Evolutionary conservation across 805 yeast species (phyloP).

Genomic region (Priceomyces castillae): DNA sequence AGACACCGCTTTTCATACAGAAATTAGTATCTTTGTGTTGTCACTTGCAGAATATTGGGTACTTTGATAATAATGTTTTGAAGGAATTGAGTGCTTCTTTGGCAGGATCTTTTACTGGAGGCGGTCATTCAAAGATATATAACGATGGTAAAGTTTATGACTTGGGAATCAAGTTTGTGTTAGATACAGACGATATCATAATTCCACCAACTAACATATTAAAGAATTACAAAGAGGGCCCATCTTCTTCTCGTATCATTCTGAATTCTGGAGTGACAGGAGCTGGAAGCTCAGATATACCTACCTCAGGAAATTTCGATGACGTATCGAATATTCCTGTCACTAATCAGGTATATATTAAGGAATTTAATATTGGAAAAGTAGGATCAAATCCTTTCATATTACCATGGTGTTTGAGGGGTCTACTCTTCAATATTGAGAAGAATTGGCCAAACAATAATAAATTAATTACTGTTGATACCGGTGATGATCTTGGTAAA

Average conservation of each 20-base stretch:
- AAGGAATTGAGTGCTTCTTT: constrained; percentile 70
- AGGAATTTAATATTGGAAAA: constrained; percentile 58
- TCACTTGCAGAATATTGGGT: constrained; percentile 71
- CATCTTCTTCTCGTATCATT: background rate
- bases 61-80: constrained; percentile 79
- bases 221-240: background rate
- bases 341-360: constrained; percentile 35
- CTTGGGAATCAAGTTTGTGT: constrained; percentile 67
- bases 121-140: constrained; percentile 90
- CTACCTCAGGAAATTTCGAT: constrained; percentile 1
- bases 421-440: constrained; percentile 64
- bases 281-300: background rate
- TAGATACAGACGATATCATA: constrained; percentile 67
- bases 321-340: constrained; percentile 22
- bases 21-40: constrained; percentile 72
- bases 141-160: constrained; percentile 83
- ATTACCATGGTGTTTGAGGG: constrained; percentile 91
- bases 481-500: constrained; percentile 28
- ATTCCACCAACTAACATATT: constrained; percentile 24
- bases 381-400: constrained; percentile 78
- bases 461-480: constrained; percentile 28
- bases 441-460: constrained; percentile 47
- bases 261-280: background rate
- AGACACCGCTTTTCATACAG: constrained; percentile 75
- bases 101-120: constrained; percentile 92